Conservation (phyloP, 768 basidiomycete species). For the Chalciporus piperatus region DNA sequence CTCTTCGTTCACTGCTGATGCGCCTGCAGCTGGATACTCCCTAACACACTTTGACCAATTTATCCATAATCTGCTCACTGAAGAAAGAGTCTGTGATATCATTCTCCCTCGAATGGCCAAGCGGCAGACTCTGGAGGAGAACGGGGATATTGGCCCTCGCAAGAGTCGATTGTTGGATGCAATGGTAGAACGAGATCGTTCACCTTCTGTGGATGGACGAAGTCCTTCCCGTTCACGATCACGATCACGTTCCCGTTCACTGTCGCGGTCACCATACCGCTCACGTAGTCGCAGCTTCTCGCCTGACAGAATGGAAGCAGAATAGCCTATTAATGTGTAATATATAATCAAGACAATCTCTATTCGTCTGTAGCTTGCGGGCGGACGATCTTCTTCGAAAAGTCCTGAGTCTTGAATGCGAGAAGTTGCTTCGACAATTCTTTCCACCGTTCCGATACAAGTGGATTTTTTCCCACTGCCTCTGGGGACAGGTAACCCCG, state of each 20-base stretch:
- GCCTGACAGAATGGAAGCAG: slow-evolving; percentile 50
- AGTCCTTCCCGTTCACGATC: slow-evolving; percentile 54
- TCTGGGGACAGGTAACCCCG: slow-evolving; percentile 70
- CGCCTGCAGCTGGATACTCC: slow-evolving; percentile 69
- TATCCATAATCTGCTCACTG: slow-evolving; percentile 74
- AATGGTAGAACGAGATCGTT: slow-evolving; percentile 44
- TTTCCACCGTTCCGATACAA: slow-evolving; percentile 71
- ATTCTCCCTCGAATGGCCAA: slow-evolving; percentile 89
- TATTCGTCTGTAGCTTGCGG: slow-evolving; percentile 17
- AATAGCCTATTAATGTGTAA: slow-evolving; percentile 16
- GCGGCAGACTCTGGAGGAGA: slow-evolving; percentile 87
- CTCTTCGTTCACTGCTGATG: neutral
- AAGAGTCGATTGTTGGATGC: slow-evolving; percentile 86
- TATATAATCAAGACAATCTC: slow-evolving; percentile 4
- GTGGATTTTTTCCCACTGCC: slow-evolving; percentile 57
- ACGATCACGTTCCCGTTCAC: slow-evolving; percentile 35
- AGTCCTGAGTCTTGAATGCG: slow-evolving; percentile 41
- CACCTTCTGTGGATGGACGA: slow-evolving; percentile 47
- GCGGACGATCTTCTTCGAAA: slow-evolving; percentile 25
- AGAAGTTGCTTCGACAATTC: slow-evolving; percentile 59
- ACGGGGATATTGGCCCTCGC: slow-evolving; percentile 81
- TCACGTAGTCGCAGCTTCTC: slow-evolving; percentile 63
- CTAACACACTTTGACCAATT: slow-evolving; percentile 93
- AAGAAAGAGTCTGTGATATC: slow-evolving; percentile 95
- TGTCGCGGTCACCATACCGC: slow-evolving; percentile 44